phyloP scores from a whole-genome alignment of 306 rosid species.

The Vigna trinervia region DNA sequence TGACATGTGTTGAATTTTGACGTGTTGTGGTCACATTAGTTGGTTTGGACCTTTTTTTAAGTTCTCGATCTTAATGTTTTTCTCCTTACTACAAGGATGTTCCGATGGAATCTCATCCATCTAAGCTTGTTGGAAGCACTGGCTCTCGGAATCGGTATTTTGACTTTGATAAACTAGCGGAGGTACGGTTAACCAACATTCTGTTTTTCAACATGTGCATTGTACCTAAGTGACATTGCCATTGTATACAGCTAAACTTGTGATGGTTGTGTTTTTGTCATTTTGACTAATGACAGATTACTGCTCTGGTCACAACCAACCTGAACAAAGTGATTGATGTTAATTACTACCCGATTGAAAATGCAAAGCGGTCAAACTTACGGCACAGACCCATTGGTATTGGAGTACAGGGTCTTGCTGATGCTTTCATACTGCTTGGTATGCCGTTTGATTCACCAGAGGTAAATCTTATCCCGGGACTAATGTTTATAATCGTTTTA shows the following conservation, averaged over 20 bases:
- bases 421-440: constrained; percentile 87
- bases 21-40: background rate
- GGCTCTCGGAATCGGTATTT: constrained; percentile 75
- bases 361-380: constrained; percentile 77
- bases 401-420: constrained; percentile 98
- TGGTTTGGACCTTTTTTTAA: constrained; percentile 16
- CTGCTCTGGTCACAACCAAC: constrained; percentile 71
- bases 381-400: constrained; percentile 95
- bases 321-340: constrained; percentile 92
- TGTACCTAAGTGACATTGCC: background rate
- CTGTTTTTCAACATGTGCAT: background rate
- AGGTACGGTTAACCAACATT: constrained; percentile 53
- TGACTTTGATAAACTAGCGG: constrained; percentile 88
- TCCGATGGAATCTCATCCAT: constrained; percentile 80
- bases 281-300: constrained; percentile 55
- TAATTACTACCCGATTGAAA: constrained; percentile 89
- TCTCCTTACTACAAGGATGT: constrained; percentile 56
- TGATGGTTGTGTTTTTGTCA: background rate
- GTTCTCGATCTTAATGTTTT: constrained; percentile 27
- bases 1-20: constrained; percentile 6
- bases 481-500: background rate
- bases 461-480: background rate
- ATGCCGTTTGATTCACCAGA: constrained; percentile 87
- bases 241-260: constrained; percentile 1
- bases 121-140: constrained; percentile 92